Base-by-base conservation (phyloP, 139 green algal genomes). In the Limnomonas spitsbergensis region DNA sequence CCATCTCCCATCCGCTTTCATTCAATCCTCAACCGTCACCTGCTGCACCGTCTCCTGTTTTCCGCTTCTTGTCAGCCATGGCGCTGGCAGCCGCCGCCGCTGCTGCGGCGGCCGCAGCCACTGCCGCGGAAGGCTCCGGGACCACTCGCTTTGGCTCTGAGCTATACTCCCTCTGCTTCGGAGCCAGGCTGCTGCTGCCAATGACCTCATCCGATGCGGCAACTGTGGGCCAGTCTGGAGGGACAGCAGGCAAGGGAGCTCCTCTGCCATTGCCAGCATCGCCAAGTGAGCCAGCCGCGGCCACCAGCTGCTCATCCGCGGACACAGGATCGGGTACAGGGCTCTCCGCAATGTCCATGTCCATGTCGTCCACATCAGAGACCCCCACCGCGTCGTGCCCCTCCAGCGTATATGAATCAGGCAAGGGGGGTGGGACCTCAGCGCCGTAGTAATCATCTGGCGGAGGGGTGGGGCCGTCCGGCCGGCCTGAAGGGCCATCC, bases 21-120 rank as follows among this genome's bases (percentile, higher is more conserved):
- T n/a, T n/a, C n/a, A n/a, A n/a, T n/a, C n/a, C n/a, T n/a, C n/a
- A n/a, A n/a, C n/a, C 20, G 47, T 61, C 20, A 61, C 47, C 47
- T 61, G 14, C 47, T 20, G 29, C 56, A 38, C n/a, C 27, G 14
- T 70, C 56, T 24, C 29, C 56, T 70, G 27, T 70, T 36, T 70
- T 85, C 20, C 81, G 38, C 77, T 85, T 85, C 31, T 81, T 74
- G 2, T 40, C 29, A 24, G 34, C 32, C 26, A 9, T 37, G 4
- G 4, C 47, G 1, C 6, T 53, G 2, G 53, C 74, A 38, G 67
- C 66, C 34, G 53, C 70, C 29, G 61, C 66, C 2, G 67, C 74
- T 9, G 40, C 38, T 24, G 36, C 40, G 7, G 2, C 35, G 24
- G 26, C 38, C 2, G 61, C 70, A 26, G 36, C 71, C 0, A 26